These are phyloP conservation scores for Fusarium dimerum DNA, from an alignment of 2,329 filamentous ascomycete species.

Conservation along the genomic window DNA sequence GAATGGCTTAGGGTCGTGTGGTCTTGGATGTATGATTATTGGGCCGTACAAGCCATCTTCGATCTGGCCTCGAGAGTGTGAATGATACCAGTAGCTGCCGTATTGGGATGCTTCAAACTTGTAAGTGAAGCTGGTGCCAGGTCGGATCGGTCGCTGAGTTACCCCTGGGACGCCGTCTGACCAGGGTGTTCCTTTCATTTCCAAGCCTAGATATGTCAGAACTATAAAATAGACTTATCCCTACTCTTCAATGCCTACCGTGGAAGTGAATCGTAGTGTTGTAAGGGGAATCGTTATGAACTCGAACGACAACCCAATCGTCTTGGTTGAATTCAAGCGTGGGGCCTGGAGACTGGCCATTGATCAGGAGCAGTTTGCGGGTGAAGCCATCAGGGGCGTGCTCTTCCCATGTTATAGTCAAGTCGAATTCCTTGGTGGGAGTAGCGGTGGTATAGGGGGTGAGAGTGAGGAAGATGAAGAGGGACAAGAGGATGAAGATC, in stretches of 20 bases:
- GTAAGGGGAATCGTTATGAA: constrained; percentile 48
- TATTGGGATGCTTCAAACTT: constrained; percentile 56
- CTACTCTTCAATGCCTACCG: constrained; percentile 31
- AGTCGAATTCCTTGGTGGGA: constrained; percentile 25
- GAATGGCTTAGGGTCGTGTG: constrained; percentile 45
- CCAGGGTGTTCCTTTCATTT: constrained; percentile 56
- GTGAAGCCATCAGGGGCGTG: constrained; percentile 46
- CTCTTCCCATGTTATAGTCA: constrained; percentile 39
- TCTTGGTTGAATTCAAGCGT: constrained; percentile 54
- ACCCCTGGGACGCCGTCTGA: constrained; percentile 62
- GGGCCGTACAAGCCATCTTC: constrained; percentile 62
- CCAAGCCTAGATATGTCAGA: constrained; percentile 40
- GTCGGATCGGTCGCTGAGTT: constrained; percentile 52
- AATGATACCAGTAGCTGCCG: constrained; percentile 64
- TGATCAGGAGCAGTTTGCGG: constrained; percentile 52
- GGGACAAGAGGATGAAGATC: too few species aligned
- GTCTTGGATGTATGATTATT: constrained; percentile 49
- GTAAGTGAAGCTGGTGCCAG: constrained; percentile 52
- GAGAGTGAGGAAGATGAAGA: too few species aligned
- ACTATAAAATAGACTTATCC: rapidly evolving
- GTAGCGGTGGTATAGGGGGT: too few species aligned
- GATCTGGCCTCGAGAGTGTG: constrained; percentile 55
- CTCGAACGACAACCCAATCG: constrained; percentile 46
- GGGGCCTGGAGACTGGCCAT: constrained; percentile 64
- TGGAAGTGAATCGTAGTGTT: constrained; percentile 54